phyloP scores from a whole-genome alignment of 371 early-diverging fungal genomes.

The Smittium culicis region DNA sequence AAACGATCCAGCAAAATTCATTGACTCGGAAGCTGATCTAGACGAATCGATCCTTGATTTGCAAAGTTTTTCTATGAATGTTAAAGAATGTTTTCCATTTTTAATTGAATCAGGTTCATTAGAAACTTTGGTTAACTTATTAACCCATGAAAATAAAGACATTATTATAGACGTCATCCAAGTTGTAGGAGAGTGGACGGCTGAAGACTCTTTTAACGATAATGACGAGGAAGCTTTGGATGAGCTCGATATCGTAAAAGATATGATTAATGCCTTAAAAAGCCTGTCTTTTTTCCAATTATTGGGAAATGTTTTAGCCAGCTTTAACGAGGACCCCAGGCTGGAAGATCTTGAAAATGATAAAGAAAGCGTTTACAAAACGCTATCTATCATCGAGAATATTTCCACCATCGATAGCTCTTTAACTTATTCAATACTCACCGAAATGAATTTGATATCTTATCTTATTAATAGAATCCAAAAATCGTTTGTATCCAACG shows the following conservation, averaged over 20 bases:
- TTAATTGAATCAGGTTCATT: conserved; percentile 54
- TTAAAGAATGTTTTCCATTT: conserved; percentile 38
- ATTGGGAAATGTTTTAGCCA: conserved; percentile 58
- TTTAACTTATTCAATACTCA: conserved; percentile 46
- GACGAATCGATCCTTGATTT: conserved; percentile 75
- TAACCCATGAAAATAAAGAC: conserved; percentile 88
- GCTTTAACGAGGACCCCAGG: conserved; percentile 63
- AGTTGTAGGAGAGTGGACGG: conserved; percentile 73
- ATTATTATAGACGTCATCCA: conserved; percentile 73
- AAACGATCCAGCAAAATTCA: conserved; percentile 40
- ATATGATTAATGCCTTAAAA: neutral
- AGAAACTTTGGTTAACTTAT: conserved; percentile 47
- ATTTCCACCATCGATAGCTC: conserved; percentile 54
- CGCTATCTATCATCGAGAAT: conserved; percentile 75
- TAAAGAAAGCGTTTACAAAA: conserved; percentile 72
- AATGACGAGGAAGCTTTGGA: conserved; percentile 65
- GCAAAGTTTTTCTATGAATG: conserved; percentile 63
- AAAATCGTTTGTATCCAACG: conserved; percentile 4
- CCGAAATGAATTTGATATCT: conserved; percentile 44
- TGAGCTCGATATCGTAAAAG: conserved; percentile 27
- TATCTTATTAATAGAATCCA: conserved; percentile 60
- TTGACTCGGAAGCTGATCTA: conserved; percentile 88
- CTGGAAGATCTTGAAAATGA: conserved; percentile 39
- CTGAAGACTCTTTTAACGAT: conserved; percentile 63
- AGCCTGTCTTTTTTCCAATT: conserved; percentile 20